A percentile compares a stretch with the other conserved stretches of the same genome.
These are phyloP conservation scores for Ophiostoma pallidulum DNA, from an alignment of 2,329 filamentous ascomycete species.

Conservation along the genomic window DNA sequence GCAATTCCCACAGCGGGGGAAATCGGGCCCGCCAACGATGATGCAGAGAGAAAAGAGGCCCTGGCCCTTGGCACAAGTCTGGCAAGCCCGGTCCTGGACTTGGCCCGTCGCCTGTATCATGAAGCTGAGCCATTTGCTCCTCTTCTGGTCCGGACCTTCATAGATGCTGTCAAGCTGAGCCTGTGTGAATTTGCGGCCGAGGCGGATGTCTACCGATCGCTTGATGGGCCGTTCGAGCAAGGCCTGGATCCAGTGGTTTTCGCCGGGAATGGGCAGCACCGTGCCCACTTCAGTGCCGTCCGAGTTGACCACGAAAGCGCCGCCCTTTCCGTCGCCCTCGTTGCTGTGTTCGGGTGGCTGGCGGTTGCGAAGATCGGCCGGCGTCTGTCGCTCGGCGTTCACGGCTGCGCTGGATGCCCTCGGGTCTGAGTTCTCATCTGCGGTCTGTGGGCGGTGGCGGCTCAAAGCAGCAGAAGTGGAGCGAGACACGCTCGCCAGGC, in stretches of 20 bases:
- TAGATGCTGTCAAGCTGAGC: constrained; percentile 32
- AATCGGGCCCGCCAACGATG: constrained; percentile 31
- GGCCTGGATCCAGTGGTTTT: constrained; percentile 31
- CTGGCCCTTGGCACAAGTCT: constrained; percentile 31
- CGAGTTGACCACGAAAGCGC: constrained; percentile 28
- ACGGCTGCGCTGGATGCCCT: no score
- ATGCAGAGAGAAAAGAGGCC: constrained; percentile 39
- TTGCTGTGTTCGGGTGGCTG: no score
- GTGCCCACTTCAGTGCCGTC: constrained; percentile 30
- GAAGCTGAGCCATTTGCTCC: constrained; percentile 37
- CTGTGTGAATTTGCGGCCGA: constrained; percentile 31
- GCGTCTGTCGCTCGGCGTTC: not conserved
- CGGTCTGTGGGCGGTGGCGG: no score
- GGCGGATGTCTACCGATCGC: constrained; percentile 33
- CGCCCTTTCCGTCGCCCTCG: constrained; percentile 12
- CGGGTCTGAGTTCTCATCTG: no score
- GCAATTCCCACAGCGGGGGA: constrained; percentile 42
- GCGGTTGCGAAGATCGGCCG: no score
- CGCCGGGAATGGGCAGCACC: constrained; percentile 27
- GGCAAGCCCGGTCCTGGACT: constrained; percentile 30
- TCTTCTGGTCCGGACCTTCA: constrained; percentile 30
- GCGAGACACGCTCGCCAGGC: no score
- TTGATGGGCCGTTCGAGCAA: constrained; percentile 30
- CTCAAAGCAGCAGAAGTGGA: no score
- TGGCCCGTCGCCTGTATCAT: constrained; percentile 42